These are phyloP conservation scores for Epichloe gansuensis DNA, from an alignment of 2,329 filamentous ascomycete species.

Conservation along the genomic window DNA sequence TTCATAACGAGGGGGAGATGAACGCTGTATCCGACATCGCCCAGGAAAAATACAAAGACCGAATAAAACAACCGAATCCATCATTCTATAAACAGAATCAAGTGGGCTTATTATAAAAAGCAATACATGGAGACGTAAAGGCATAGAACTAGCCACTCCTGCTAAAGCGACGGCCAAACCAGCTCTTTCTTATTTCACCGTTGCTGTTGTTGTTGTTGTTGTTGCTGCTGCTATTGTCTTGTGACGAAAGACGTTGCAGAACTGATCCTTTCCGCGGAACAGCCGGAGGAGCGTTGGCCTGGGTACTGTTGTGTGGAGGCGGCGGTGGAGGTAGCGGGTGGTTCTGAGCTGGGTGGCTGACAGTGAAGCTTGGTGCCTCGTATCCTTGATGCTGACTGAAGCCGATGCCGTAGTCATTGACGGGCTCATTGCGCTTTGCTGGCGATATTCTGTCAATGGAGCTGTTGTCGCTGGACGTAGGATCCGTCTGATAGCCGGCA, in stretches of 20 bases:
- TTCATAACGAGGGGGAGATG: background rate
- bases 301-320: conserved; percentile 4
- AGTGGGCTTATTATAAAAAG: background rate
- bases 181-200: conserved; percentile 73
- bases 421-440: conserved; percentile 39
- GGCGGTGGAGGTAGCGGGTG: conserved; percentile 16
- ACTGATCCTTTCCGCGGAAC: conserved; percentile 18
- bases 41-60: background rate
- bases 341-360: conserved; percentile 15
- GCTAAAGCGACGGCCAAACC: conserved; percentile 76
- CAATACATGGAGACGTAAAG: background rate
- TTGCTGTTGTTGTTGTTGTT: background rate
- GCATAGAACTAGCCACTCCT: conserved; percentile 27
- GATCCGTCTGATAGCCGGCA: conserved; percentile 73
- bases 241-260: conserved; percentile 3
- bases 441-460: conserved; percentile 65
- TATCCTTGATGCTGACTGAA: conserved; percentile 33
- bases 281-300: conserved; percentile 10
- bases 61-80: background rate
- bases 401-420: conserved; percentile 54
- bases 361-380: conserved; percentile 28
- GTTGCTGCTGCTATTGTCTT: background rate
- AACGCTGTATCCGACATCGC: background rate
- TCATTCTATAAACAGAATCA: background rate
- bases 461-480: conserved; percentile 79